These are phyloP conservation scores for Cercis canadensis DNA, from an alignment of 306 rosid species.

Conservation along the genomic window DNA sequence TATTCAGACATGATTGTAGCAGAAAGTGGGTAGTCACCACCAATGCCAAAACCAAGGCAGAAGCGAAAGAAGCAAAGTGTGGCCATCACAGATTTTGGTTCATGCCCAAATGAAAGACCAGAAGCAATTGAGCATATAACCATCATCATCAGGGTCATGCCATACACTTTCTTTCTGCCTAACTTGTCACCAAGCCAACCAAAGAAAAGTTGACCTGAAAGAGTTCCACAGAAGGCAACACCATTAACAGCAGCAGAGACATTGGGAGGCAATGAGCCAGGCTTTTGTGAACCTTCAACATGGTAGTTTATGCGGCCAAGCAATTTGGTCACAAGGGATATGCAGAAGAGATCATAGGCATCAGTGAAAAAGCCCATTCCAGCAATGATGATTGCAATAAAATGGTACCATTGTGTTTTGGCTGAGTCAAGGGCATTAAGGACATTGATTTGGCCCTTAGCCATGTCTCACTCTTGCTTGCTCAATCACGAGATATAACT, in stretches of 20 bases:
- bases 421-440: constrained; percentile 50
- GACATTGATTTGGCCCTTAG: constrained; percentile 37
- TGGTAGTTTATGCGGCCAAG: constrained; percentile 58
- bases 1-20: constrained; percentile 63
- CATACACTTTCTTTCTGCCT: constrained; percentile 55
- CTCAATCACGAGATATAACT: neutral
- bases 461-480: constrained; percentile 44
- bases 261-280: constrained; percentile 55
- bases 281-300: constrained; percentile 47
- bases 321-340: constrained; percentile 55
- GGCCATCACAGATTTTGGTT: constrained; percentile 44
- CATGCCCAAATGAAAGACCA: constrained; percentile 51
- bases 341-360: constrained; percentile 56
- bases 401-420: constrained; percentile 51
- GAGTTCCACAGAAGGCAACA: constrained; percentile 49
- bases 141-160: constrained; percentile 54
- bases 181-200: constrained; percentile 65
- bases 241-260: constrained; percentile 57
- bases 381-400: constrained; percentile 49
- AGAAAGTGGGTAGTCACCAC: constrained; percentile 61
- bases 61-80: constrained; percentile 62
- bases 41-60: constrained; percentile 62
- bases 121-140: constrained; percentile 48
- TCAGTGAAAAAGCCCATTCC: constrained; percentile 66
- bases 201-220: constrained; percentile 52